Base-by-base conservation (phyloP, 2,329 filamentous ascomycete genomes). In the Aspergillus costaricaensis region DNA sequence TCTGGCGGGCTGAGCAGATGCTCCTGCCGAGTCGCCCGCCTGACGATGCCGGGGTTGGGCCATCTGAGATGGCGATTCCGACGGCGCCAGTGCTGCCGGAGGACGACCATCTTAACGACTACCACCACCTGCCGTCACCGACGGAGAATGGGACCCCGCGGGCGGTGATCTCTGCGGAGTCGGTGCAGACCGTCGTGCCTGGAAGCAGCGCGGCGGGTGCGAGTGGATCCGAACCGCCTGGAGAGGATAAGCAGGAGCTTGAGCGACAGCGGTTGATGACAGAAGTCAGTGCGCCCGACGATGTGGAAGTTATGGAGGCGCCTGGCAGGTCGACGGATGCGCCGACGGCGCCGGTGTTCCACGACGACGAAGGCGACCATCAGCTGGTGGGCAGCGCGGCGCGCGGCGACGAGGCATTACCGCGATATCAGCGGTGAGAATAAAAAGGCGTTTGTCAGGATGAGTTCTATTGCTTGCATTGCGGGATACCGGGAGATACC, bases 1-100 rank as follows among this genome's bases (percentile, higher is more conserved):
- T 95, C 60, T 86, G 88, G 50, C 86, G 86, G 60, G 92, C 91
- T 43, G 93, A 97, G 77, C 85, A 89, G 66, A 85, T 88, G 50
- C 79, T 97, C 5, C 77, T 97, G 21, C 94, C 94, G 2, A 96
- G 92, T 70, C 88, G 88, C 68, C 93, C 91, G 14, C 85, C 90
- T 12, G 80, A 74, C 0, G 72, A 78, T 36, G 68, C 74, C 12
- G 75, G 79, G 58, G 74, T 76, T 30, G 79, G 78, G n/a, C 78
- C 81, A 9, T 85, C 84, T 6, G 67, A 67, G 38, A 36, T 36
- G 32, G 68, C 68, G n/a, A 70, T 67, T 43, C 77, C 83, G 36
- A 79, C 82, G 36, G 78, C 79, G 15, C 79, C 80, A 5, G 71
- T 76, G 10, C 73, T 80, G 8, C 71, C 76, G 15, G 76, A 80